These are phyloP conservation scores for Kwoniella shandongensis DNA, from an alignment of 768 basidiomycete species.

Conservation along the genomic window DNA sequence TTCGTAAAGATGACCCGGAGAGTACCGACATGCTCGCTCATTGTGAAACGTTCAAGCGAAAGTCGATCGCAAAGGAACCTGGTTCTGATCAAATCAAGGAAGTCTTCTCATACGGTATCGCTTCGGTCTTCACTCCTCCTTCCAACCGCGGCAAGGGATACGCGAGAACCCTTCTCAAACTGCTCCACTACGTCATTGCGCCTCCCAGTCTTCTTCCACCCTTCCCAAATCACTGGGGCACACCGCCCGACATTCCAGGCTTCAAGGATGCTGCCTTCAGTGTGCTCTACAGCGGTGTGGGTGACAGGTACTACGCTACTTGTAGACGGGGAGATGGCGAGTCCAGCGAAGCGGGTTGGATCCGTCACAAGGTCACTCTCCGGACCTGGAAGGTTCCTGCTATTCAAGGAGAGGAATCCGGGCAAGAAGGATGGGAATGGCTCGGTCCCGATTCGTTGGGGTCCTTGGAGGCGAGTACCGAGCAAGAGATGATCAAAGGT, in stretches of 20 bases:
- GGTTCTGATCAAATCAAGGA: slow-evolving; percentile 3
- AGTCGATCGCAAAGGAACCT: neutral
- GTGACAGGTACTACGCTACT: neutral
- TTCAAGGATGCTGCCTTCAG: slow-evolving; percentile 5
- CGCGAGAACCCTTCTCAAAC: slow-evolving; percentile 2
- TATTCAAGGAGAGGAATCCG: neutral
- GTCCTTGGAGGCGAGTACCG: neutral
- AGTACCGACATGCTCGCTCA: slow-evolving; percentile 4
- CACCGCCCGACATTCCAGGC: neutral
- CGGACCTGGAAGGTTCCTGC: neutral
- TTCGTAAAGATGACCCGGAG: neutral
- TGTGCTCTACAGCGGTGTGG: slow-evolving; percentile 2
- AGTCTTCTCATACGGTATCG: slow-evolving; percentile 3
- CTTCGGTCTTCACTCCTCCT: neutral
- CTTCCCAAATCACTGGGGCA: neutral
- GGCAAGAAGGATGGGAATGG: slow-evolving; percentile 4
- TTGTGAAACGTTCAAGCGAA: slow-evolving; percentile 5
- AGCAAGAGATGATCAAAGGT: neutral
- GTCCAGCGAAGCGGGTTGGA: neutral
- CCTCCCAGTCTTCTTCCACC: neutral
- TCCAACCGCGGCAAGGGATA: neutral
- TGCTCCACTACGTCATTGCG: slow-evolving; percentile 9
- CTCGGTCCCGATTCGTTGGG: neutral
- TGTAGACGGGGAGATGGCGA: neutral
- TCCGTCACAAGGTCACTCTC: neutral